These are phyloP conservation scores for Claviceps quebecensis DNA, from an alignment of 2,329 filamentous ascomycete species.

Conservation along the genomic window DNA sequence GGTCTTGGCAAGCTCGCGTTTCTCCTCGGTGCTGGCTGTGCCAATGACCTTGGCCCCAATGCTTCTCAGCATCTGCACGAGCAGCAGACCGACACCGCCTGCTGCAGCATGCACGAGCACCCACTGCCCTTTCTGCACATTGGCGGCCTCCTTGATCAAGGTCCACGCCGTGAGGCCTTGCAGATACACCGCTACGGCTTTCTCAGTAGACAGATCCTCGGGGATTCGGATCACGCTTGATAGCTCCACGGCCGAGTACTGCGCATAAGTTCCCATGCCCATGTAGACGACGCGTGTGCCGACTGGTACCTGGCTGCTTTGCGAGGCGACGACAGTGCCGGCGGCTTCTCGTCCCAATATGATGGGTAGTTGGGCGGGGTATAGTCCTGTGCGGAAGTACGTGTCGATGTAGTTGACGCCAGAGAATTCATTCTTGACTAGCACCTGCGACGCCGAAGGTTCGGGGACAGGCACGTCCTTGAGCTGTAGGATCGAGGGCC, in stretches of 20 bases:
- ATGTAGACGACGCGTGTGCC: slow-evolving; percentile 65
- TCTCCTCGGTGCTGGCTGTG: slow-evolving; percentile 60
- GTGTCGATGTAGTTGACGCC: slow-evolving; percentile 87
- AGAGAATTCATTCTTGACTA: slow-evolving; percentile 67
- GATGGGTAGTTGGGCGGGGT: slow-evolving; percentile 57
- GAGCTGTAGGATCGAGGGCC: slow-evolving; percentile 58
- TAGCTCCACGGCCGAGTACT: slow-evolving; percentile 41
- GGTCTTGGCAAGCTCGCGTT: slow-evolving; percentile 53
- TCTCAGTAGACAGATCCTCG: slow-evolving; percentile 40
- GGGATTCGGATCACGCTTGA: slow-evolving; percentile 49
- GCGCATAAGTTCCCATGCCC: slow-evolving; percentile 35
- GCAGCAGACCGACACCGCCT: slow-evolving; percentile 63
- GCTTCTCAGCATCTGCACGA: slow-evolving; percentile 59
- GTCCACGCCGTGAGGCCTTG: slow-evolving; percentile 77
- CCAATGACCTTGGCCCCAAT: slow-evolving; percentile 69
- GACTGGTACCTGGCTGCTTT: slow-evolving; percentile 41
- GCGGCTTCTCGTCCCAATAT: slow-evolving; percentile 68
- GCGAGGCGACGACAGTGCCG: slow-evolving; percentile 53
- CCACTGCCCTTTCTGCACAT: slow-evolving; percentile 67
- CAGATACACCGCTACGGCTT: slow-evolving; percentile 55
- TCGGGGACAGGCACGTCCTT: slow-evolving; percentile 56
- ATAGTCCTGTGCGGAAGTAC: slow-evolving; percentile 79
- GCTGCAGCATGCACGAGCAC: slow-evolving; percentile 75
- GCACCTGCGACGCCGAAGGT: slow-evolving; percentile 53
- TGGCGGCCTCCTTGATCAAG: slow-evolving; percentile 60